Evolutionary conservation across 306 rosid genomes (phyloP).

Genomic region (Rosa lucieae): DNA sequence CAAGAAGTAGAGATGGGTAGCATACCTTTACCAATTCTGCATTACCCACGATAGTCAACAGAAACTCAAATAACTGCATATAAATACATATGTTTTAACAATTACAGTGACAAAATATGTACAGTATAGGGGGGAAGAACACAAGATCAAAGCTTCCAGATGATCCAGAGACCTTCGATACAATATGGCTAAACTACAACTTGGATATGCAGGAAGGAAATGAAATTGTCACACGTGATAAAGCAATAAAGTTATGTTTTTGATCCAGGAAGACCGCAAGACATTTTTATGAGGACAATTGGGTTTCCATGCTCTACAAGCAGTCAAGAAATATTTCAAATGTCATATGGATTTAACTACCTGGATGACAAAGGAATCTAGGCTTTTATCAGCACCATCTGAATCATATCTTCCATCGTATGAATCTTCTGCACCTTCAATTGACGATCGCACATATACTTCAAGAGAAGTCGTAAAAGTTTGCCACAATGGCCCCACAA

Average conservation of each 20-base stretch:
- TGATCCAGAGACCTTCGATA: too few relatives aligned
- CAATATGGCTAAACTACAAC: too few relatives aligned
- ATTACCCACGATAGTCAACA: conserved; percentile 75
- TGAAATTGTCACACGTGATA: neutral
- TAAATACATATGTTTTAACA: conserved; percentile 20
- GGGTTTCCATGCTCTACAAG: neutral
- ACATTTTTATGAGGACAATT: neutral
- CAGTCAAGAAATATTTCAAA: neutral
- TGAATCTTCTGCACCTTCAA: conserved; percentile 76
- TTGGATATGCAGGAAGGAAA: neutral
- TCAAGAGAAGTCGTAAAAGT: conserved; percentile 73
- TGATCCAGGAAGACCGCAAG: neutral
- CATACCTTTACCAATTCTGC: conserved; percentile 68
- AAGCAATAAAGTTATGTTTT: neutral
- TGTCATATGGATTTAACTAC: conserved; percentile 35
- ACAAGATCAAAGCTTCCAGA: too few relatives aligned
- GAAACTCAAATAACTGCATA: conserved; percentile 87
- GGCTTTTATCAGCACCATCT: conserved; percentile 89
- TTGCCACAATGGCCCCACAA: conserved; percentile 81
- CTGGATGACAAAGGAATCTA: conserved; percentile 91
- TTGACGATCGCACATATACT: conserved; percentile 67
- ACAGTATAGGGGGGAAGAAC: neutral
- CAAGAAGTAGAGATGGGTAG: conserved; percentile 21
- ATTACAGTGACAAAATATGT: conserved; percentile 5
- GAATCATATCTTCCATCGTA: conserved; percentile 92